Conservation (phyloP, 306 rosid genomes). For the Glycyrrhiza uralensis region DNA sequence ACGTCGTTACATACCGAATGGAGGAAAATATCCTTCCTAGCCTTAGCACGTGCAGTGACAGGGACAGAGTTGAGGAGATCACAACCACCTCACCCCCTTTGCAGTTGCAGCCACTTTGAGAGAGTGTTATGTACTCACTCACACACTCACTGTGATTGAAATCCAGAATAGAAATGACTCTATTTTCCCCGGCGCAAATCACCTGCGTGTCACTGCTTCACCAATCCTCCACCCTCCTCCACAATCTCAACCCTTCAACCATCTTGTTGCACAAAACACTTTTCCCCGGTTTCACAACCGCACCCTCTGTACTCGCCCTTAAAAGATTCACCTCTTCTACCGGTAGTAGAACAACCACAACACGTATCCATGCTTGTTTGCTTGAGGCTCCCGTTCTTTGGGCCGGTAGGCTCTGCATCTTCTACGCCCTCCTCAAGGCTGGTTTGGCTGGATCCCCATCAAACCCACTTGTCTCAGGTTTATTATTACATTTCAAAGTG, state of each 20-base stretch:
- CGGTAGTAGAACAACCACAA: slow-evolving; percentile 3
- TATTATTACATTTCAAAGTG: no score
- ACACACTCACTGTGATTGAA: no score
- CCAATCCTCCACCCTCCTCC: slow-evolving; percentile 9
- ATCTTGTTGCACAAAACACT: slow-evolving; percentile 48
- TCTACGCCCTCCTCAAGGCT: slow-evolving; percentile 79
- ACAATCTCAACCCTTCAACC: slow-evolving; percentile 10
- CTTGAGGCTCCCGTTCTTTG: slow-evolving; percentile 78
- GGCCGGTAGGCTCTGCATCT: slow-evolving; percentile 82
- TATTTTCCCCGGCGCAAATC: slow-evolving; percentile 37
- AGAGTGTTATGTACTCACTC: no score
- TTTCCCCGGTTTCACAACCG: slow-evolving; percentile 30
- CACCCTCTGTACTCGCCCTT: slow-evolving; percentile 33
- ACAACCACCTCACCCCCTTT: no score
- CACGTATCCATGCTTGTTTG: slow-evolving; percentile 52
- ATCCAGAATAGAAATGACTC: slow-evolving; percentile 42
- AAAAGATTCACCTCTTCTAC: slow-evolving; percentile 34
- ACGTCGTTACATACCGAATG: no score
- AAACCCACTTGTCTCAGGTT: slow-evolving; percentile 80
- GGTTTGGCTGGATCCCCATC: slow-evolving; percentile 90
- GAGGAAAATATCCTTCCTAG: no score
- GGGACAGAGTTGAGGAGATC: no score
- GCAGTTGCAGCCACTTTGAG: not conserved
- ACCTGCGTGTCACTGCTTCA: slow-evolving; percentile 32
- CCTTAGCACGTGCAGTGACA: no score